phyloP scores from a whole-genome alignment of 192 early-diverging fungal genomes.

The Gigaspora rosea region DNA sequence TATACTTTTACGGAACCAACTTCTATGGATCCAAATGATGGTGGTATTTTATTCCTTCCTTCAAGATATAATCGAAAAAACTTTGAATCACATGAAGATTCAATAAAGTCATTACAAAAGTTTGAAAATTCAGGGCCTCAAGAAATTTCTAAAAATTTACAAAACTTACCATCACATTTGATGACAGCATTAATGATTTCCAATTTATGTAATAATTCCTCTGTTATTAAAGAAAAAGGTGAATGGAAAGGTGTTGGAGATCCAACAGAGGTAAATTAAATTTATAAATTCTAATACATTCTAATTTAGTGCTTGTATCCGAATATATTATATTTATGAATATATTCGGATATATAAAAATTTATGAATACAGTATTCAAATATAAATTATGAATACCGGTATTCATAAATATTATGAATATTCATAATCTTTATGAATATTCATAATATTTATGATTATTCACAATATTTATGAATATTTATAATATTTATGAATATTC shows the following conservation, averaged over 20 bases:
- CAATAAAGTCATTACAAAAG: neutral
- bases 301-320: too few species aligned
- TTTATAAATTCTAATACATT: too few species aligned
- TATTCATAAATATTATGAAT: neutral
- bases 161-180: conserved; percentile 52
- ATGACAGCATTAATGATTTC: conserved; percentile 69
- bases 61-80: neutral
- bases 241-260: conserved; percentile 83
- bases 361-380: too few species aligned
- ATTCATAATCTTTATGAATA: neutral
- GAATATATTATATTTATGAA: too few species aligned
- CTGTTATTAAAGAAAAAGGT: conserved; percentile 58
- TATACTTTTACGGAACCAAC: conserved; percentile 70
- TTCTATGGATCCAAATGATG: conserved; percentile 51
- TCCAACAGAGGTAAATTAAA: conserved; percentile 82
- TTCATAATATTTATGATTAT: too few species aligned
- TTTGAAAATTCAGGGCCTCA: conserved; percentile 33
- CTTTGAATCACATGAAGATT: neutral
- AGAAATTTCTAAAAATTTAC: conserved; percentile 47
- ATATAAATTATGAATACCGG: too few species aligned
- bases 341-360: too few species aligned
- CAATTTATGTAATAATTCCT: conserved; percentile 87
- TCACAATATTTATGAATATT: neutral
- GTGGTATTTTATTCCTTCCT: conserved; percentile 39
- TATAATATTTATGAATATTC: neutral